Conservation (phyloP, 78 protist genomes). For the Anaeramoeba flamelloides region DNA sequence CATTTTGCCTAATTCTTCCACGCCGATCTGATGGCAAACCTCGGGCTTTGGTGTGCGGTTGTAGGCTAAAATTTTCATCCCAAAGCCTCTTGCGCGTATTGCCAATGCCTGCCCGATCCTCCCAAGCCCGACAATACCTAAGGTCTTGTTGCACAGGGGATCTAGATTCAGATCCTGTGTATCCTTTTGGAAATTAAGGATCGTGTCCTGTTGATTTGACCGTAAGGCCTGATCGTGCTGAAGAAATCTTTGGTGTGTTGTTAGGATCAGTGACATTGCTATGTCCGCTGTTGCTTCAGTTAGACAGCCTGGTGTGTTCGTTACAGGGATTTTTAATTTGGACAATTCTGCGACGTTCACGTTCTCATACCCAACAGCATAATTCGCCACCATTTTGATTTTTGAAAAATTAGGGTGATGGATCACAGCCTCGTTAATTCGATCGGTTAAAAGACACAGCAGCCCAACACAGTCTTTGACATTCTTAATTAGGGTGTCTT, state of each 20-base stretch:
- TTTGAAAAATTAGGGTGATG: no score
- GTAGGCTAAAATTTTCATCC: neutral
- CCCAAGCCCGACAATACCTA: slow-evolving; percentile 23
- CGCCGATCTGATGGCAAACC: no score
- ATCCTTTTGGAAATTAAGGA: no score
- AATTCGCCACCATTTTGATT: no score
- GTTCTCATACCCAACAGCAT: no score
- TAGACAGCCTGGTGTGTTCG: slow-evolving; percentile 24
- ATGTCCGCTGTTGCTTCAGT: slow-evolving; percentile 26
- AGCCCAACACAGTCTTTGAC: no score
- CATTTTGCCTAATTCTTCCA: slow-evolving; percentile 1
- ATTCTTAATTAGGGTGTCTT: no score
- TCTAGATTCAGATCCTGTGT: slow-evolving; percentile 3
- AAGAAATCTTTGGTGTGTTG: neutral
- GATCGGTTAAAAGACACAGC: no score
- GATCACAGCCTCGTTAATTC: no score
- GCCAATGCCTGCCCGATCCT: slow-evolving; percentile 20
- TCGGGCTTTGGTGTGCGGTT: no score
- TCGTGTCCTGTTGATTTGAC: neutral
- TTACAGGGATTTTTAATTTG: no score
- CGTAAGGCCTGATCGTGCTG: neutral
- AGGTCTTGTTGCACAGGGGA: neutral
- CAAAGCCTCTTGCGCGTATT: neutral
- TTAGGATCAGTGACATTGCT: neutral
- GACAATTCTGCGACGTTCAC: no score